Evolutionary conservation across 2,329 filamentous ascomycete genomes (phyloP).

Genomic region (Diaporthe citri): DNA sequence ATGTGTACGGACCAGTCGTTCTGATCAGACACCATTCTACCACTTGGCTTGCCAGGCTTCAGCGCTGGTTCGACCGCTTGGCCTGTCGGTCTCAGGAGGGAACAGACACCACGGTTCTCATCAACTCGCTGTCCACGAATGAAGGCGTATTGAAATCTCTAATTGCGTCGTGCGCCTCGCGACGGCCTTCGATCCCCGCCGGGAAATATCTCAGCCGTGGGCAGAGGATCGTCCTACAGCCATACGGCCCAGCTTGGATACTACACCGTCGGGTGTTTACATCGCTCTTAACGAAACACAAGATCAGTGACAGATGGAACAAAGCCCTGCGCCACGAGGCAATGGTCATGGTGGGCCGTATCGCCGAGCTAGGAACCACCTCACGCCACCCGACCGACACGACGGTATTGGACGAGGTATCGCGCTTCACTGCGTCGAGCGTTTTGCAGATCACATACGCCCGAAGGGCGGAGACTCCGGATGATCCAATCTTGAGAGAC

Average conservation of each 20-base stretch:
- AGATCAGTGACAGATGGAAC: conserved; percentile 27
- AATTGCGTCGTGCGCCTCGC: conserved; percentile 31
- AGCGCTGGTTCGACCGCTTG: conserved; percentile 11
- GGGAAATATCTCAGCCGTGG: conserved; percentile 39
- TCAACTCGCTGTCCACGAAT: conserved; percentile 34
- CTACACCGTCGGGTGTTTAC: conserved; percentile 34
- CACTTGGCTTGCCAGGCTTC: background rate
- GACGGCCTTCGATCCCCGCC: conserved; percentile 32
- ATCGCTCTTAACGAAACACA: conserved; percentile 27
- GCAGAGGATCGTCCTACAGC: conserved; percentile 34
- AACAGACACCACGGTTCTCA: conserved; percentile 31
- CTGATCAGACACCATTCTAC: conserved; percentile 11
- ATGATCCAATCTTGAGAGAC: conserved; percentile 23
- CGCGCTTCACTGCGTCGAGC: conserved; percentile 39
- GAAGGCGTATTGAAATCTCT: conserved; percentile 23
- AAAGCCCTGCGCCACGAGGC: conserved; percentile 35
- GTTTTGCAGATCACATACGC: conserved; percentile 38
- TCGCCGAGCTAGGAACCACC: background rate
- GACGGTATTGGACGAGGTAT: conserved; percentile 32
- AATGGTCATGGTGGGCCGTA: conserved; percentile 30
- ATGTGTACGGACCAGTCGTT: conserved; percentile 30
- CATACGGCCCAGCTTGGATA: conserved; percentile 33
- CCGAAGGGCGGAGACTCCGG: conserved; percentile 29
- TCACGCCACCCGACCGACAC: background rate
- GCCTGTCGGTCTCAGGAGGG: background rate